Evolutionary conservation across 177 flowering plant species (phyloP).

Genomic region (Vitis hybrid): DNA sequence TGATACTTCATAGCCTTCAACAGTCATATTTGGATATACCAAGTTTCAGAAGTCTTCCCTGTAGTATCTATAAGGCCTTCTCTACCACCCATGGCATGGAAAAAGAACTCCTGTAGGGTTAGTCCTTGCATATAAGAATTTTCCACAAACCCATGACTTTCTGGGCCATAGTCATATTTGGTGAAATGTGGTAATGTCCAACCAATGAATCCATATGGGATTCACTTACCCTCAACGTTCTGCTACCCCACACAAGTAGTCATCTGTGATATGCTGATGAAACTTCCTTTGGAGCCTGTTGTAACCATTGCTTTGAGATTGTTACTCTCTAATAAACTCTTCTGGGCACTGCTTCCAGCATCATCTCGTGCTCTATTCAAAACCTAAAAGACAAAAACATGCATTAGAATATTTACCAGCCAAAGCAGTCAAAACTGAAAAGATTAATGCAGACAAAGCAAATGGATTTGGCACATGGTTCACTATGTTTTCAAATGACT

Average conservation of each 20-base stretch:
- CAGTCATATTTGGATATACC: slow-evolving; percentile 92
- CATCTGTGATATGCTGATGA: slow-evolving; percentile 97
- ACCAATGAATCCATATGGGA: slow-evolving; percentile 89
- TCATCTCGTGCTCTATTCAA: slow-evolving; percentile 99
- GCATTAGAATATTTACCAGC: neutral
- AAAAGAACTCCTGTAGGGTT: slow-evolving; percentile 98
- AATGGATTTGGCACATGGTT: slow-evolving; percentile 61
- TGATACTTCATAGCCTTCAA: slow-evolving; percentile 98
- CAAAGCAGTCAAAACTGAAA: neutral
- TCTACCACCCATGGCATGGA: slow-evolving; percentile 99
- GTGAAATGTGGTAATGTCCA: slow-evolving; percentile 95
- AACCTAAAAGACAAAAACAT: slow-evolving; percentile 41
- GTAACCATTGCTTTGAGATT: slow-evolving; percentile 99
- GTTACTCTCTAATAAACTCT: slow-evolving; percentile 96
- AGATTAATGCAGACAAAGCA: neutral
- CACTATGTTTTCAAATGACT: slow-evolving; percentile 95
- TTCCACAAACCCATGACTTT: slow-evolving; percentile 99
- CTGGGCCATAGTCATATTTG: slow-evolving; percentile 95
- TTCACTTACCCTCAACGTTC: slow-evolving; percentile 99
- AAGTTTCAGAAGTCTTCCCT: slow-evolving; percentile 98
- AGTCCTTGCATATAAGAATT: slow-evolving; percentile 91
- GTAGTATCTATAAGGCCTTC: slow-evolving; percentile 99
- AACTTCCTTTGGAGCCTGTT: slow-evolving; percentile 98
- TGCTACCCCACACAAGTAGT: slow-evolving; percentile 99
- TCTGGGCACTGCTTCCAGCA: slow-evolving; percentile 99